Conservation (phyloP, 495 filamentous ascomycete species). For the Tuber aestivum region DNA sequence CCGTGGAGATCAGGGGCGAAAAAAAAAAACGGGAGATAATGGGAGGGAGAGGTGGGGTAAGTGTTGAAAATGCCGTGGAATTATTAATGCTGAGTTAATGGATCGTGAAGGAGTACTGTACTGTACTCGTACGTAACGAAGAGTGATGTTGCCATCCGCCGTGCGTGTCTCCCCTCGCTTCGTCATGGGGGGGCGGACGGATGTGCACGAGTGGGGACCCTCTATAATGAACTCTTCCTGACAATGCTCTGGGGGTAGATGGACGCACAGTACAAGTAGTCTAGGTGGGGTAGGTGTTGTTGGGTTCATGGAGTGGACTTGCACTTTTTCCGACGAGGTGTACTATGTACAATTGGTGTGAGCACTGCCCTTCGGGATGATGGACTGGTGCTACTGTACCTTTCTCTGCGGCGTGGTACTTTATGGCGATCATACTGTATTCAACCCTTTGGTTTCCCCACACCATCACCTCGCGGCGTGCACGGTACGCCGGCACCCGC, state of each 20-base stretch:
- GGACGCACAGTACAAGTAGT: not conserved
- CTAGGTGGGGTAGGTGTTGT: not conserved
- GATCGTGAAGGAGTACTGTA: not conserved
- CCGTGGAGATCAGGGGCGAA: not conserved
- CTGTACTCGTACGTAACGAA: too few relatives aligned
- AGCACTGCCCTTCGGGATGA: not conserved
- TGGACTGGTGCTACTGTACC: not conserved
- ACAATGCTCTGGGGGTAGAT: not conserved
- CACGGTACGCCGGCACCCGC: not conserved
- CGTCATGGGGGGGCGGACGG: not conserved
- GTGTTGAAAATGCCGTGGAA: not conserved
- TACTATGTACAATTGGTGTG: not conserved
- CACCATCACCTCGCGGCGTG: not conserved
- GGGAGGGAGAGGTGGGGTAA: not conserved
- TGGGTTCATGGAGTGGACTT: not conserved
- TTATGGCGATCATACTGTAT: not conserved
- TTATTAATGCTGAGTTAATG: not conserved
- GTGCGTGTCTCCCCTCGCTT: not conserved
- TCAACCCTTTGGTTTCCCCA: not conserved
- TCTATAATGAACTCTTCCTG: not conserved
- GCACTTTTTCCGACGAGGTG: not conserved
- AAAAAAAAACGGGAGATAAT: not conserved
- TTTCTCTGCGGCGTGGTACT: not conserved
- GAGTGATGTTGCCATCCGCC: not conserved
- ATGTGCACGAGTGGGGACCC: not conserved